Evolutionary conservation across 2,329 filamentous ascomycete genomes (phyloP), one percentile per base, ranked within the genome.

Genomic region (Penicillium sp.): DNA sequence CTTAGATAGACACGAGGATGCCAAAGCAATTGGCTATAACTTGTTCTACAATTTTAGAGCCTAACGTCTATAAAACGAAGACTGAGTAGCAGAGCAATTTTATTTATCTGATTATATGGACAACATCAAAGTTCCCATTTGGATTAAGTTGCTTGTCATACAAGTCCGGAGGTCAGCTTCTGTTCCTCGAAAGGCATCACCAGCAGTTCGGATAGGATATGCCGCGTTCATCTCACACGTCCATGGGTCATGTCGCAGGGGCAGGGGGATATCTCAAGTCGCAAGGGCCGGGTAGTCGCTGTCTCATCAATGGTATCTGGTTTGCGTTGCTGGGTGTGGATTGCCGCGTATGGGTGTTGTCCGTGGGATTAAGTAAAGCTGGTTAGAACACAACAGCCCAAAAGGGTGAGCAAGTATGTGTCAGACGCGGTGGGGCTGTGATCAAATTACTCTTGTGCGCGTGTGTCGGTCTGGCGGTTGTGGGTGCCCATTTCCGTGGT

Each of bases 401-500:
- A 10, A n/a, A 6, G 31, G 26, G 35, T 19, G 31, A 28, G 43
- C 38, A 45, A 34, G 22, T 29, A 21, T 35, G 37, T 42, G 32
- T 17, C 10, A 12, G 37, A n/a, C 34, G 43, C 38, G 19, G 22
- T 33, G n/a, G 48, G 43, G 19, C 19, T 41, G 19, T 10, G 24
- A 32, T 35, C 12, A 3, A 4, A 29, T 51, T 51, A 51, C 43
- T 38, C 32, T 32, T 28, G 32, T 32, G 34, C 45, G 10, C 10
- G 41, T 4, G 35, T 43, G 21, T 33, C 50, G 48, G 39, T 51
- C 34, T 50, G 38, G 31, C 29, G 32, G 37, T 47, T 41, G 1
- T 62, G 61, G 29, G 58, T 66, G 26, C 80, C 80, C 71, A 83
- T 69, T 51, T 75, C 75, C 6, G 70, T 71, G 4, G 81, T 84